Evolutionary conservation across 1,139 yeast genomes (phyloP).

Genomic region (Suhomyces panamericanus): DNA sequence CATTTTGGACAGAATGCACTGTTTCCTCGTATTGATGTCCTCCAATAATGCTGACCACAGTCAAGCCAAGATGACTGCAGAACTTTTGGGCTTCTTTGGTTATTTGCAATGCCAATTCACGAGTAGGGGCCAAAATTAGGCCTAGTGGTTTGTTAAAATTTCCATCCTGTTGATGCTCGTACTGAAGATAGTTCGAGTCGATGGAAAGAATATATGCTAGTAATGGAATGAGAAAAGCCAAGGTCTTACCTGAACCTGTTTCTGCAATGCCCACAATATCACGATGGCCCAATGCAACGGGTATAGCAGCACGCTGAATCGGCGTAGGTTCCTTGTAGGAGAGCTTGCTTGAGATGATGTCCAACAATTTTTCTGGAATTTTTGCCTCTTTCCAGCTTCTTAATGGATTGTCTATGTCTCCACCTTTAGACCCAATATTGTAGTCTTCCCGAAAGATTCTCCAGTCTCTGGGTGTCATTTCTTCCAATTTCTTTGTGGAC

Average conservation of each 20-base stretch:
- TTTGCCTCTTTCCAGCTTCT: conserved; percentile 70
- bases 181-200: conserved; percentile 36
- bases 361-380: conserved; percentile 46
- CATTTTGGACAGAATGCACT: conserved; percentile 55
- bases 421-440: conserved; percentile 62
- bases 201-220: conserved; percentile 52
- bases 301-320: conserved; percentile 85
- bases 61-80: conserved; percentile 39
- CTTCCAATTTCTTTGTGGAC: conserved; percentile 60
- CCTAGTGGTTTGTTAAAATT: conserved; percentile 50
- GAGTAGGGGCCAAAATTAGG: conserved; percentile 81
- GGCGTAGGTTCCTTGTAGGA: conserved; percentile 75
- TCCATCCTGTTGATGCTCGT: conserved; percentile 33
- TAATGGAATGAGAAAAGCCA: conserved; percentile 82
- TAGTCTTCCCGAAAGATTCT: conserved; percentile 80
- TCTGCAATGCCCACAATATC: conserved; percentile 93
- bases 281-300: conserved; percentile 57
- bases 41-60: conserved; percentile 75
- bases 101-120: conserved; percentile 91
- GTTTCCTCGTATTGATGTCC: conserved; percentile 86
- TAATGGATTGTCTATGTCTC: conserved; percentile 55
- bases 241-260: conserved; percentile 95
- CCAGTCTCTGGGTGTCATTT: conserved; percentile 89
- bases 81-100: conserved; percentile 63
- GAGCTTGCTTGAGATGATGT: conserved; percentile 36